These are phyloP conservation scores for Isabelozyma rhagii DNA, from an alignment of 805 yeast genomes.

Conservation along the genomic window DNA sequence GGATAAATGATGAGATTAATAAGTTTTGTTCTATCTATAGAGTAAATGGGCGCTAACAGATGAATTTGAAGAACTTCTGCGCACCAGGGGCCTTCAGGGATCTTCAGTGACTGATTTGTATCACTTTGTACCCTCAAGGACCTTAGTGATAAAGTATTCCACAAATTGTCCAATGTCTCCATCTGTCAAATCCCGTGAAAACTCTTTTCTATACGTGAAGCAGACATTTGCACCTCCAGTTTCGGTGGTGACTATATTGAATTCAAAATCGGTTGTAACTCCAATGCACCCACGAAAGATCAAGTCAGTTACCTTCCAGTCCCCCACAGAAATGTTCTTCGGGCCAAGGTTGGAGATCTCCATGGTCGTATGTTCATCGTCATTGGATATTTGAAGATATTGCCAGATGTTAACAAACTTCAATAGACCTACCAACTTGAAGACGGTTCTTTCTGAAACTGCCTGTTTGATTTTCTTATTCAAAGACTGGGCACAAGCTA, in stretches of 20 bases:
- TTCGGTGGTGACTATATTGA: slow-evolving; percentile 10
- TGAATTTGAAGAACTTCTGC: no score
- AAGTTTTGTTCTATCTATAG: no score
- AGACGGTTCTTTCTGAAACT: background rate
- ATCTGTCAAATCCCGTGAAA: slow-evolving; percentile 2
- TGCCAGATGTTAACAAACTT: slow-evolving; percentile 7
- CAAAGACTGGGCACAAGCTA: background rate
- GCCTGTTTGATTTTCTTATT: background rate
- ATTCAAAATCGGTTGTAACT: slow-evolving; percentile 7
- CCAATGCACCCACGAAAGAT: slow-evolving; percentile 18
- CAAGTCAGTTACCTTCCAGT: slow-evolving; percentile 8
- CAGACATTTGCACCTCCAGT: slow-evolving; percentile 14
- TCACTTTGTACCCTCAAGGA: background rate
- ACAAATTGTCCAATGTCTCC: background rate
- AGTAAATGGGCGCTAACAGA: no score
- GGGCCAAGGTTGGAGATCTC: slow-evolving; percentile 19
- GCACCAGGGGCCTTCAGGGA: no score
- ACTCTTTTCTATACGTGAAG: slow-evolving; percentile 8
- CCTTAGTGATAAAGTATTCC: background rate
- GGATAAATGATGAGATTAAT: no score
- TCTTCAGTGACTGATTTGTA: no score
- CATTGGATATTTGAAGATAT: slow-evolving; percentile 2
- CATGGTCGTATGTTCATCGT: slow-evolving; percentile 8
- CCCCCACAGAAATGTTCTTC: slow-evolving; percentile 4
- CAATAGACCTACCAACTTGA: slow-evolving; percentile 10